Conservation (phyloP, 768 basidiomycete genomes). For the Roridomyces roridus region DNA sequence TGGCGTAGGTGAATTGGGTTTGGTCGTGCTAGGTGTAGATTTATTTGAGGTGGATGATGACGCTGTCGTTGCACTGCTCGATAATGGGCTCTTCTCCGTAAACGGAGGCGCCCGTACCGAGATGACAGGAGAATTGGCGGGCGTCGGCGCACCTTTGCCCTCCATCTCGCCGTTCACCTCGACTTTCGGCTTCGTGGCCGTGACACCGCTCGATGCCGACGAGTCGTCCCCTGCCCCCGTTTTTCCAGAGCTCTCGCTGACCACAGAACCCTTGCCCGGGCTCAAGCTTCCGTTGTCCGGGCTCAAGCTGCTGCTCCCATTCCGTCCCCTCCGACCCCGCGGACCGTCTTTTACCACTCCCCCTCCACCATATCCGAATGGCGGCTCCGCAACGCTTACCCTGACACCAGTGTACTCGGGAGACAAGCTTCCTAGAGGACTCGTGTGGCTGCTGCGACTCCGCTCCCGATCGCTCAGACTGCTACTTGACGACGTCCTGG, state of each 20-base stretch:
- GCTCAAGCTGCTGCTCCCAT: constrained; percentile 18
- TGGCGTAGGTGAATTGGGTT: background rate
- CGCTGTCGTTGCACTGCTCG: constrained; percentile 11
- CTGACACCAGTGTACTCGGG: constrained; percentile 39
- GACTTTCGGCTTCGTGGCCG: constrained; percentile 15
- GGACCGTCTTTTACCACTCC: constrained; percentile 29
- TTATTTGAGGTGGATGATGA: constrained; percentile 28
- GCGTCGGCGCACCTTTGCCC: constrained; percentile 53
- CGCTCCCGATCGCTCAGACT: constrained; percentile 33
- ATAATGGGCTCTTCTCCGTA: background rate
- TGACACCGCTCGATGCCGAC: constrained; percentile 19
- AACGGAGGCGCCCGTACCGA: constrained; percentile 30
- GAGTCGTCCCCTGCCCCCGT: background rate
- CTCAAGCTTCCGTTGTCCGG: constrained; percentile 39
- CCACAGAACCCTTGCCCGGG: constrained; percentile 44
- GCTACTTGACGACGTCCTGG: constrained; percentile 22
- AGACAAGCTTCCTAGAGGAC: constrained; percentile 42
- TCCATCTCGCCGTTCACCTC: constrained; percentile 25
- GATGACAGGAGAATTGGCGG: constrained; percentile 65
- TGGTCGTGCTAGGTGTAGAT: constrained; percentile 18
- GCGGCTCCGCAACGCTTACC: constrained; percentile 33
- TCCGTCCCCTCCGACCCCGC: constrained; percentile 22
- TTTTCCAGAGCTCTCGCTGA: constrained; percentile 38
- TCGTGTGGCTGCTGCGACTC: constrained; percentile 35
- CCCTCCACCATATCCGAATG: constrained; percentile 27